A percentile compares a stretch with the other conserved stretches of the same genome.
Conservation (phyloP, 345 rosid species). For the Erysimum cheiranthoides region DNA sequence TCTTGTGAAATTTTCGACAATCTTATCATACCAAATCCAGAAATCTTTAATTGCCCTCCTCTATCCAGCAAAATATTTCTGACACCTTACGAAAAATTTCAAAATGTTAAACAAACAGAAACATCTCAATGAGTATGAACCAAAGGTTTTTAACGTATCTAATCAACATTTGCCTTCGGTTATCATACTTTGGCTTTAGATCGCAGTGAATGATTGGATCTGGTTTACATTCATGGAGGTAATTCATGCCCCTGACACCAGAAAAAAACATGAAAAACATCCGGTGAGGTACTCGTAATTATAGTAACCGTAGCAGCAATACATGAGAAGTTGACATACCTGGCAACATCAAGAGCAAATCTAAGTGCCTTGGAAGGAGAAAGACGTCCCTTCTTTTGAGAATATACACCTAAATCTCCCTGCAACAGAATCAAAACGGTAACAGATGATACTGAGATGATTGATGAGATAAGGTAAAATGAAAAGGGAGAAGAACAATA, state of each 20-base stretch:
- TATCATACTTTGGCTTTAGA: conserved; percentile 93
- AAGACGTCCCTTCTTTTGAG: conserved; percentile 85
- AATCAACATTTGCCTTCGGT: conserved; percentile 50
- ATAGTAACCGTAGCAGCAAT: background rate
- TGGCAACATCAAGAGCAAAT: conserved; percentile 90
- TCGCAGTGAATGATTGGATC: conserved; percentile 89
- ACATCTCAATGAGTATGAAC: conserved; percentile 43
- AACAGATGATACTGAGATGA: background rate
- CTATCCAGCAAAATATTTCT: conserved; percentile 98
- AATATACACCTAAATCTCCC: conserved; percentile 85
- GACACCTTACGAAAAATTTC: conserved; percentile 89
- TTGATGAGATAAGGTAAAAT: background rate
- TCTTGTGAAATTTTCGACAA: conserved; percentile 62
- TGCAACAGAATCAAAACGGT: conserved; percentile 36
- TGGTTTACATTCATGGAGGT: conserved; percentile 87
- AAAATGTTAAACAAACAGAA: conserved; percentile 64
- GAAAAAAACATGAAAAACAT: conserved; percentile 23
- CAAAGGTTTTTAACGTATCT: conserved; percentile 21
- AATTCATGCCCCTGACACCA: conserved; percentile 72
- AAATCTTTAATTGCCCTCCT: conserved; percentile 79
- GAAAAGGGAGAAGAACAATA: conserved; percentile 30
- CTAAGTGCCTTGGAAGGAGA: conserved; percentile 78
- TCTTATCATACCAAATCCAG: conserved; percentile 79
- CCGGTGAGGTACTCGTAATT: background rate
- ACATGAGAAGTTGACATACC: conserved; percentile 52